phyloP scores from a whole-genome alignment of 768 basidiomycete genomes.

The Hortiboletus flavorubellus region DNA sequence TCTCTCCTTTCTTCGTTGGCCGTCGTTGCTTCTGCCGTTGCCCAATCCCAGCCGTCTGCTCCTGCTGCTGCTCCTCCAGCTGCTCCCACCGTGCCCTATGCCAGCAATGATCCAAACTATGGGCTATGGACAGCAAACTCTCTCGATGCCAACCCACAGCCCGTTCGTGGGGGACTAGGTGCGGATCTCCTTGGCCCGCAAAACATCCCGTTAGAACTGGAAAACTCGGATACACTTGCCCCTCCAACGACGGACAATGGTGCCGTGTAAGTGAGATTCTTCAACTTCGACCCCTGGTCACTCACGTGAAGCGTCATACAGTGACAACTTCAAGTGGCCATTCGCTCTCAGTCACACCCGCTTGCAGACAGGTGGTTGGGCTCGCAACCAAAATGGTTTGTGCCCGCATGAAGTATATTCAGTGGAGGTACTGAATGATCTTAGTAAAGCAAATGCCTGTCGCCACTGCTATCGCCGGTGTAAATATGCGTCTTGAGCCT shows the following conservation, averaged over 20 bases:
- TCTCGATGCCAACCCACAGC: constrained; percentile 33
- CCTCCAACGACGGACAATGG: constrained; percentile 65
- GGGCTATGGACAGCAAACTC: constrained; percentile 37
- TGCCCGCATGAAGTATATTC: background rate
- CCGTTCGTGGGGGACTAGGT: constrained; percentile 45
- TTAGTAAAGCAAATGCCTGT: constrained; percentile 40
- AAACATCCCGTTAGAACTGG: constrained; percentile 49
- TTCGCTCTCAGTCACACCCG: constrained; percentile 60
- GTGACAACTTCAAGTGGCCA: constrained; percentile 59
- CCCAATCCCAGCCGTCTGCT: constrained; percentile 19
- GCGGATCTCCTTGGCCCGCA: constrained; percentile 52
- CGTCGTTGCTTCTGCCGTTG: constrained; percentile 18
- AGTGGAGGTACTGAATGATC: background rate
- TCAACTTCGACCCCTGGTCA: background rate
- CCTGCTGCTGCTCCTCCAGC: constrained; percentile 30
- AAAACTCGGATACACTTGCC: constrained; percentile 56
- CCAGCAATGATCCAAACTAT: constrained; percentile 45
- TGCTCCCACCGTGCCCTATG: constrained; percentile 43
- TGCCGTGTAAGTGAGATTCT: constrained; percentile 33
- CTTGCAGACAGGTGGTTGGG: constrained; percentile 62
- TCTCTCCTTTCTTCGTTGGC: constrained; percentile 27
- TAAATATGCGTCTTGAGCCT: constrained; percentile 41
- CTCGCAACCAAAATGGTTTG: constrained; percentile 57
- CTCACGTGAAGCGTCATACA: constrained; percentile 7
- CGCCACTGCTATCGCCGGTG: constrained; percentile 38